Percentiles rank a stretch among this genome's conserved stretches.
These are phyloP conservation scores for Cylindrotheca closterium DNA, from an alignment of 108 stramenopile species.

Conservation along the genomic window DNA sequence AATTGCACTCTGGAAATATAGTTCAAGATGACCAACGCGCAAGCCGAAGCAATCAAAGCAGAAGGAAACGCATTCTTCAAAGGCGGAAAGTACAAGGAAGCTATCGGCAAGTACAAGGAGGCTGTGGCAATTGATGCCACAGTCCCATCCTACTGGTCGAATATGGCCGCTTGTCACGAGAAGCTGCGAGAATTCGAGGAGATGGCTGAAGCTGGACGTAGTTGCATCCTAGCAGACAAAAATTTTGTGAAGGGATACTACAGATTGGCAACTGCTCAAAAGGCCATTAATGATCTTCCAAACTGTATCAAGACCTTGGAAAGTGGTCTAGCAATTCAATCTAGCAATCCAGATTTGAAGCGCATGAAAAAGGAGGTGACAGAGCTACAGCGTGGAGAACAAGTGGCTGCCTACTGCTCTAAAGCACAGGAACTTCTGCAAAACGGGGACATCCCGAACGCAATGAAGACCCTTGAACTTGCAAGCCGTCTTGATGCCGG, in stretches of 20 bases:
- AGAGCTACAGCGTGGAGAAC: slow-evolving; percentile 87
- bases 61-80: slow-evolving; percentile 93
- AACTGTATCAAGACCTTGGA: slow-evolving; percentile 90
- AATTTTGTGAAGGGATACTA: slow-evolving; percentile 97
- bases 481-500: slow-evolving; percentile 94
- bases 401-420: slow-evolving; percentile 77
- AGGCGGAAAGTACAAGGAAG: slow-evolving; percentile 69
- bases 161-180: slow-evolving; percentile 93
- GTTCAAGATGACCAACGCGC: slow-evolving; percentile 63
- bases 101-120: slow-evolving; percentile 90
- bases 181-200: slow-evolving; percentile 89
- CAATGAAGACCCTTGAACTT: slow-evolving; percentile 88
- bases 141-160: slow-evolving; percentile 88
- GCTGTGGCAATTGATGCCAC: slow-evolving; percentile 74
- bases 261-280: slow-evolving; percentile 89
- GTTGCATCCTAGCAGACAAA: slow-evolving; percentile 95
- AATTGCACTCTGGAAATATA: no score
- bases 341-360: slow-evolving; percentile 85
- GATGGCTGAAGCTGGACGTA: slow-evolving; percentile 85
- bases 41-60: slow-evolving; percentile 83
- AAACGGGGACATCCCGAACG: slow-evolving; percentile 84
- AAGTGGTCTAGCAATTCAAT: slow-evolving; percentile 74
- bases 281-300: slow-evolving; percentile 69
- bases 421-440: slow-evolving; percentile 89
- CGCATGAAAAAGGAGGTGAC: slow-evolving; percentile 89